Base-by-base conservation (phyloP, 1,284 basidiomycete genomes). In the Leucoagaricus sp. region DNA sequence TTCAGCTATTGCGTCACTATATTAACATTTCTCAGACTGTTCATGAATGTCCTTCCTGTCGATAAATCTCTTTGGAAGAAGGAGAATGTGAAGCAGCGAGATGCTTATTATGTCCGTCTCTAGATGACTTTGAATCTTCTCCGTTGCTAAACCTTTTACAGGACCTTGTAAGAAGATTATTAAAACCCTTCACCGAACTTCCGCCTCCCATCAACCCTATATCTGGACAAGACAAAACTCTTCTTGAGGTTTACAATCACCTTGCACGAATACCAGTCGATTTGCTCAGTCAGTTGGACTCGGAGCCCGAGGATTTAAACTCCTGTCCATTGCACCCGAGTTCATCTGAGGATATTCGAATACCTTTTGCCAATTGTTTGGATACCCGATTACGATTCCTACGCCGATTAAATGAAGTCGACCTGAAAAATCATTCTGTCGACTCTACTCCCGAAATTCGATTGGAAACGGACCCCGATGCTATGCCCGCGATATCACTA, bases 101-200 rank as follows among this genome's bases (percentile, higher is more conserved):
- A 85, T 28, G 81, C 77, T 60, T 91, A 91, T 65, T 90, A 91
- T 69, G 88, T 90, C 63, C 46, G 82, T 70, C 19, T 34, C 44
- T 40, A 23, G 46, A 29, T 44, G 21, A 25, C 53, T 2, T 25
- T n/a, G 49, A 45, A 34, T 50, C 10, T 4, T 17, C 21, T 49
- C 56, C 53, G 19, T 34, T 26, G 17, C 41, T 58, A 6, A 57
- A 34, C 28, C 44, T 15, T 38, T 34, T 38, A 55, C 60, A 91
- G 88, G 86, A 87, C 61, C 83, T 91, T 58, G 78, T 89, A 45
- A 80, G 77, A 53, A 81, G 84, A 41, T 70, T 91, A 49, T 69
- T 91, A 8, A 68, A 76, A 45, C 85, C 85, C 3, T 75, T 89
- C 55, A 68, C 75, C 2, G 67, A 68, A 6, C 69, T 82, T n/a